Conservation (phyloP, 345 rosid genomes). For the Citrus australasica region DNA sequence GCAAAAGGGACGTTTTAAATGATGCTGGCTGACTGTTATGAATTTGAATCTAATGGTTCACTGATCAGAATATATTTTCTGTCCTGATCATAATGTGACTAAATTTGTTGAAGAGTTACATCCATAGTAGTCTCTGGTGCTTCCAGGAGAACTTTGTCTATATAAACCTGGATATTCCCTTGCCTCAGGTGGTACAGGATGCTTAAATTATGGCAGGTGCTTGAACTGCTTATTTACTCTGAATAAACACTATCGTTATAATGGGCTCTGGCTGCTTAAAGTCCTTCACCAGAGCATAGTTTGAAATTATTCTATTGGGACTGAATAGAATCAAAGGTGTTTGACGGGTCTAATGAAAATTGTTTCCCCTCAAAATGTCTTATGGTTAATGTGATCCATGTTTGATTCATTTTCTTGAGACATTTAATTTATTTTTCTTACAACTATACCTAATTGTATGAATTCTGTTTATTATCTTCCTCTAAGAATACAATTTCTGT, state of each 20-base stretch:
- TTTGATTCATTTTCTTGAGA: neutral
- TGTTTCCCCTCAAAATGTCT: neutral
- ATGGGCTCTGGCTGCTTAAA: neutral
- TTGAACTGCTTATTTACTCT: conserved; percentile 6
- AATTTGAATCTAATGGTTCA: neutral
- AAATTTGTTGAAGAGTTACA: neutral
- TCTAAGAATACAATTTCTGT: neutral
- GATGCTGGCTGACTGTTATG: neutral
- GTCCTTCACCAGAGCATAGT: neutral
- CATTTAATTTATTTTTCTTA: neutral
- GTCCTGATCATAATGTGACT: neutral
- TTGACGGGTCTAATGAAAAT: neutral
- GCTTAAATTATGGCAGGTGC: neutral
- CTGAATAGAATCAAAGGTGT: neutral
- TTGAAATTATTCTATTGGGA: neutral
- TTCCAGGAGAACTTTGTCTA: neutral
- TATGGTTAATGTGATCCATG: neutral
- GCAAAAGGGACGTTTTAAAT: neutral
- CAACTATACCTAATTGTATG: neutral
- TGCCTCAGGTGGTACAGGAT: neutral
- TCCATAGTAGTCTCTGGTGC: neutral
- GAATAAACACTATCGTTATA: neutral
- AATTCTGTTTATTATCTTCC: neutral
- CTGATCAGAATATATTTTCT: no score
- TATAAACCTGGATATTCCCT: neutral